Percentiles rank a stretch among this genome's conserved stretches.
phyloP scores from a whole-genome alignment of 768 basidiomycete species.

The Cystofilobasidium bisporidii region DNA sequence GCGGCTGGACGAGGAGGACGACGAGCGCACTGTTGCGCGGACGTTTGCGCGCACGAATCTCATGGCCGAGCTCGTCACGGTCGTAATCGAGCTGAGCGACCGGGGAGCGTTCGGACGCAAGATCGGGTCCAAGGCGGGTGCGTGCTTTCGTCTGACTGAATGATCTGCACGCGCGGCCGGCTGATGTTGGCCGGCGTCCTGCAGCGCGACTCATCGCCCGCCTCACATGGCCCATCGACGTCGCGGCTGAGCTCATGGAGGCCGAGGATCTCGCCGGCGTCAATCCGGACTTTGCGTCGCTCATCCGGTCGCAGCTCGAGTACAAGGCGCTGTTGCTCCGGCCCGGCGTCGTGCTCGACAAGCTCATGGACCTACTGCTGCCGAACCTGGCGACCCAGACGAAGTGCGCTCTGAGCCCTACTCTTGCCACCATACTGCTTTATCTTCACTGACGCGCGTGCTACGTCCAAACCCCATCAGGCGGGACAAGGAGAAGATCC shows the following conservation, averaged over 20 bases:
- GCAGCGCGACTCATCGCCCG: conserved; percentile 77
- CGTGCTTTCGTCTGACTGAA: neutral
- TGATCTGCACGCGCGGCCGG: neutral
- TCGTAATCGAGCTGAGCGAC: conserved; percentile 36
- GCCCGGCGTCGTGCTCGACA: conserved; percentile 51
- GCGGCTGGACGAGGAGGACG: conserved; percentile 93
- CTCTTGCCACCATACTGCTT: too few relatives aligned
- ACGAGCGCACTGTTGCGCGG: conserved; percentile 79
- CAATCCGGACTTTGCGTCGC: conserved; percentile 78
- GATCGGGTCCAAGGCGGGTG: conserved; percentile 39
- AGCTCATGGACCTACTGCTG: conserved; percentile 49
- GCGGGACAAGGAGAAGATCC: conserved; percentile 4
- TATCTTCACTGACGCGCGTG: neutral
- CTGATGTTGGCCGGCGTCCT: neutral
- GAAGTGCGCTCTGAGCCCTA: conserved; percentile 38
- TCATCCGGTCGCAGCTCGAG: conserved; percentile 66
- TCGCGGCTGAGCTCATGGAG: conserved; percentile 87
- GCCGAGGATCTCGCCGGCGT: conserved; percentile 59
- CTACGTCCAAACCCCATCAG: neutral
- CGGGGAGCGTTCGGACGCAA: conserved; percentile 40
- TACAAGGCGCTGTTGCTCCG: conserved; percentile 76
- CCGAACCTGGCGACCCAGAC: conserved; percentile 63
- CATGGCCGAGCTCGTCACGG: conserved; percentile 23
- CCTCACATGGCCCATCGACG: conserved; percentile 98
- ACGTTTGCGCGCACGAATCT: conserved; percentile 18